Evolutionary conservation across 169 alveolate genomes (phyloP).

Genomic region (Cryptosporidium bovis): DNA sequence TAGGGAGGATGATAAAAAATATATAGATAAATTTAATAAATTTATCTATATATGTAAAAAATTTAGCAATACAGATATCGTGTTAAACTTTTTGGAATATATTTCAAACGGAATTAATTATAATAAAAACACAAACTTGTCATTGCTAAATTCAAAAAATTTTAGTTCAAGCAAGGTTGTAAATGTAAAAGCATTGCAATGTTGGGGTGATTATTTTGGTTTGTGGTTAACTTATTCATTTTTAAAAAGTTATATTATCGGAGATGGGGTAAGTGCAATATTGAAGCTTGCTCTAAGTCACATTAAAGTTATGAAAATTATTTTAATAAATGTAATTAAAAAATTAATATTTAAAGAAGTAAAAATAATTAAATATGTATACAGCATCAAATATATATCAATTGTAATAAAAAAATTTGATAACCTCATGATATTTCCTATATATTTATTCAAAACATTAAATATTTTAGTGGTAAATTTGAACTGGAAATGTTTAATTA

Average conservation of each 20-base stretch:
- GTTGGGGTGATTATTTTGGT: slow-evolving; percentile 52
- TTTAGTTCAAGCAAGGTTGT: slow-evolving; percentile 5
- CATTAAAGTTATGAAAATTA: slow-evolving; percentile 12
- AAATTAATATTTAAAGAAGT: not conserved
- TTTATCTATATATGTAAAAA: slow-evolving; percentile 7
- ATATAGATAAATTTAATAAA: not conserved
- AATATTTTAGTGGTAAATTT: slow-evolving; percentile 8
- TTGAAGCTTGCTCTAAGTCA: slow-evolving; percentile 4
- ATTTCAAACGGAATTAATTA: not conserved
- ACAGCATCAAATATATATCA: slow-evolving; percentile 1
- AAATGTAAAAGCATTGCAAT: slow-evolving; percentile 7
- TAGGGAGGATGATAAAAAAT: not conserved
- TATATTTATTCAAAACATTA: not conserved
- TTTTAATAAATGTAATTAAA: slow-evolving; percentile 1
- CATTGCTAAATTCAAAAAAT: slow-evolving; percentile 27
- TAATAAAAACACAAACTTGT: not conserved
- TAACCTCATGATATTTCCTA: slow-evolving; percentile 1
- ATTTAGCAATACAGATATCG: slow-evolving; percentile 12
- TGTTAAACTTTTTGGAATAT: not conserved
- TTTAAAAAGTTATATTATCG: slow-evolving; percentile 27
- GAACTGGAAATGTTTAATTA: slow-evolving; percentile 45
- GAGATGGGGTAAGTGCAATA: slow-evolving; percentile 7
- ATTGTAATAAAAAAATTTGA: not conserved
- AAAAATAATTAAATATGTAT: not conserved
- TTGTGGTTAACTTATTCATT: slow-evolving; percentile 47